Percentiles rank a stretch among this genome's conserved stretches.
phyloP scores from a whole-genome alignment of 73 alveolate species.

The Effrenium voratum region DNA sequence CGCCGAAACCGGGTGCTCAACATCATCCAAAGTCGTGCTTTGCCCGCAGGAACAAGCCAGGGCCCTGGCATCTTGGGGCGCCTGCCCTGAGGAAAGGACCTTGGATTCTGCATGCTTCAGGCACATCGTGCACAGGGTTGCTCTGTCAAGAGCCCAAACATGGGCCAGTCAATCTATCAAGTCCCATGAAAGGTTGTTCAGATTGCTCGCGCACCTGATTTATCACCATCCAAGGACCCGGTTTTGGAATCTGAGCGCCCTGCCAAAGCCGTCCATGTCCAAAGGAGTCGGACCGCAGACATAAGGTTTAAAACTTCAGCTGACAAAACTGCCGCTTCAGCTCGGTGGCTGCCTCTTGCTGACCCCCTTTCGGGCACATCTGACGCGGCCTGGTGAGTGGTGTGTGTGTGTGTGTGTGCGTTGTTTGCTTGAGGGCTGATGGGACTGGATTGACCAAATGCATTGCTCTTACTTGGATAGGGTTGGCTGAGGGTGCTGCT shows the following conservation, averaged over 20 bases:
- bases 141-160: no score
- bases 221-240: no score
- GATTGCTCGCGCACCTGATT: no score
- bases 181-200: no score
- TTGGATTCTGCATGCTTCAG: not conserved
- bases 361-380: not conserved
- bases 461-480: no score
- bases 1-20: not conserved
- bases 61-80: slow-evolving; percentile 63
- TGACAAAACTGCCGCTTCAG: not conserved
- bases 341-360: not conserved
- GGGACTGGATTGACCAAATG: no score
- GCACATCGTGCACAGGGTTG: no score
- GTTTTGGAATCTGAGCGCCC: slow-evolving; percentile 4
- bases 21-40: not conserved
- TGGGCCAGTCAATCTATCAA: no score
- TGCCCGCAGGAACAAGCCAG: not conserved
- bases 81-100: slow-evolving; percentile 43
- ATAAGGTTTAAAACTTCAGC: not conserved
- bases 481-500: no score
- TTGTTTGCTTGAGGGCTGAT: no score
- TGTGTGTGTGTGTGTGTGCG: no score
- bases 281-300: slow-evolving; percentile 43
- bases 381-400: not conserved
- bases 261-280: slow-evolving; percentile 46